A percentile compares a stretch with the other conserved stretches of the same genome.
Conservation (phyloP, 306 rosid genomes). For the Castanopsis chinensis region DNA sequence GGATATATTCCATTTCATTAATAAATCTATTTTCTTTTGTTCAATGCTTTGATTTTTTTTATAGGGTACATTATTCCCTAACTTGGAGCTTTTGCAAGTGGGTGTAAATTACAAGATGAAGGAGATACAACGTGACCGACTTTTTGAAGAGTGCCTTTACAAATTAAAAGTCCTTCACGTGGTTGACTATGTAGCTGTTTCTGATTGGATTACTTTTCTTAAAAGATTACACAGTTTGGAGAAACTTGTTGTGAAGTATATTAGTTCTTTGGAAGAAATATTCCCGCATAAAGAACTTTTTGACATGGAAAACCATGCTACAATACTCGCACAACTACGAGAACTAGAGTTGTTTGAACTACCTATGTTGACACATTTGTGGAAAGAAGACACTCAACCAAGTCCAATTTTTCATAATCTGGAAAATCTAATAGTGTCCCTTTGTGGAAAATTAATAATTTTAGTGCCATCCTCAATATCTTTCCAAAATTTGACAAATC, state of each 20-base stretch:
- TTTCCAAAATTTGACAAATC: too few relatives aligned
- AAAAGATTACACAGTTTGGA: background rate
- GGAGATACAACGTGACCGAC: background rate
- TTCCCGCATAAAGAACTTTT: background rate
- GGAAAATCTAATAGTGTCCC: rapidly evolving
- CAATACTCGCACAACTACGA: background rate
- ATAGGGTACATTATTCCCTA: constrained; percentile 9
- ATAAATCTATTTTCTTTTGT: too few relatives aligned
- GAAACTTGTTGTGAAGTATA: rapidly evolving
- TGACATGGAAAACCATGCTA: background rate
- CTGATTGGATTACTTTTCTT: background rate
- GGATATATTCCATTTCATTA: background rate
- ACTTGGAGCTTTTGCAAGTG: background rate
- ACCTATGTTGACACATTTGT: background rate
- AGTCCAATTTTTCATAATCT: background rate
- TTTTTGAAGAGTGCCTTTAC: background rate
- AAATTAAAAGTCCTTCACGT: background rate
- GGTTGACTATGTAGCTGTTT: background rate
- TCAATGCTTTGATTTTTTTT: too few relatives aligned
- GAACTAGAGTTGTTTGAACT: rapidly evolving
- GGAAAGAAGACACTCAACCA: background rate
- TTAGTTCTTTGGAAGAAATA: background rate
- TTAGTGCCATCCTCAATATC: background rate
- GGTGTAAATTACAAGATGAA: too few relatives aligned
- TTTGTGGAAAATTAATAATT: constrained; percentile 5